Evolutionary conservation across 805 yeast species (phyloP).

Genomic region (Saturnispora saitoi): DNA sequence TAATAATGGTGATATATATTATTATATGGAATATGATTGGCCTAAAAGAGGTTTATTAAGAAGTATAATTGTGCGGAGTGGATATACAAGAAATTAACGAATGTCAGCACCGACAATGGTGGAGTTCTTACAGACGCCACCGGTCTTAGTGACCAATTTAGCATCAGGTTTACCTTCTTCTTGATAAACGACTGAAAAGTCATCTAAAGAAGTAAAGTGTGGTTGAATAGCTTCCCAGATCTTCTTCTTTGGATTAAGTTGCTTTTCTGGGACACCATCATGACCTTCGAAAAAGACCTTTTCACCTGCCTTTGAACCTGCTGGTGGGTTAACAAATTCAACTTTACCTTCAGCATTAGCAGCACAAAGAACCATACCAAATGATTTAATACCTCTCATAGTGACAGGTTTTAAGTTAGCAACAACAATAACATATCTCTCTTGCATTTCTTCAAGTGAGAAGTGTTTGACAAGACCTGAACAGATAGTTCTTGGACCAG

Average conservation of each 20-base stretch:
- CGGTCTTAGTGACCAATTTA: constrained; percentile 70
- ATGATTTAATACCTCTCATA: constrained; percentile 95
- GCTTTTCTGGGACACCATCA: constrained; percentile 83
- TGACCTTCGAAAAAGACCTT: constrained; percentile 90
- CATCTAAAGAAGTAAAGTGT: constrained; percentile 69
- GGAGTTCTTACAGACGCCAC: constrained; percentile 67
- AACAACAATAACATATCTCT: constrained; percentile 80
- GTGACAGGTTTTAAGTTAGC: constrained; percentile 96
- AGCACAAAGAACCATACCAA: constrained; percentile 96
- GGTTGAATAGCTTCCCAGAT: constrained; percentile 96
- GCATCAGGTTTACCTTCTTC: constrained; percentile 65
- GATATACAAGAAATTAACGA: background rate
- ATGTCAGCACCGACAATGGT: constrained; percentile 55
- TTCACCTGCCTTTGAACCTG: constrained; percentile 90
- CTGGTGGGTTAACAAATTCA: constrained; percentile 93
- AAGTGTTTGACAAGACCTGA: constrained; percentile 89
- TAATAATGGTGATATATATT: background rate
- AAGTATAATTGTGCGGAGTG: background rate
- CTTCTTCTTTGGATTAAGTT: constrained; percentile 96
- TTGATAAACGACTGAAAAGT: constrained; percentile 70
- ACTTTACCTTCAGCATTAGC: constrained; percentile 61
- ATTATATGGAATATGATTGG: background rate
- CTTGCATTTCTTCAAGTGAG: constrained; percentile 91
- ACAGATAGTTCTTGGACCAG: constrained; percentile 97
- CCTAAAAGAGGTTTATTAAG: background rate